These are phyloP conservation scores for Arthrinium phaeospermum DNA, from an alignment of 2,329 filamentous ascomycete genomes.

Conservation along the genomic window DNA sequence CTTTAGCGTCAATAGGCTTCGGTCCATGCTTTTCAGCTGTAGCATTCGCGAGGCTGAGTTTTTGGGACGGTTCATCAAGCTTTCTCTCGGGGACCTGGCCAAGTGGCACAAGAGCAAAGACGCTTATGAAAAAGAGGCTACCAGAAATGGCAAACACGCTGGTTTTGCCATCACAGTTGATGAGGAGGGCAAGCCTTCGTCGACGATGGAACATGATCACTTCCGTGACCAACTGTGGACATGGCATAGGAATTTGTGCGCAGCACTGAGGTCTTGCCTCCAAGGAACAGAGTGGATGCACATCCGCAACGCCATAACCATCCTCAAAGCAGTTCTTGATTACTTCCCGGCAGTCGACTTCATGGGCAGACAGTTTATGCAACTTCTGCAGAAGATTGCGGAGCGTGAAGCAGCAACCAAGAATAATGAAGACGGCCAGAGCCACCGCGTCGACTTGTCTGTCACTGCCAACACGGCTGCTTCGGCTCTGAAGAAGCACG, in stretches of 20 bases:
- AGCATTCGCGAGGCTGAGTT: conserved; percentile 92
- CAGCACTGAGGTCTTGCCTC: conserved; percentile 81
- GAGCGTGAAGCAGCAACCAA: conserved; percentile 63
- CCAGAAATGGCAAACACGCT: conserved; percentile 63
- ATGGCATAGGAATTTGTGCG: conserved; percentile 86
- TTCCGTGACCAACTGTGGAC: conserved; percentile 86
- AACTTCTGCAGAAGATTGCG: conserved; percentile 69
- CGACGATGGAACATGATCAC: conserved; percentile 80
- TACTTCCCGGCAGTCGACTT: conserved; percentile 90
- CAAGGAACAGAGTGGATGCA: conserved; percentile 93
- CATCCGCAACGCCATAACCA: conserved; percentile 91
- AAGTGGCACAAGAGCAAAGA: conserved; percentile 82
- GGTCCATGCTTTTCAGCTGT: conserved; percentile 84
- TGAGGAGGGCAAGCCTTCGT: conserved; percentile 70
- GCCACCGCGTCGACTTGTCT: conserved; percentile 74
- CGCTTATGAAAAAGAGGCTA: conserved; percentile 82
- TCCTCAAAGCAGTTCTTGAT: conserved; percentile 80
- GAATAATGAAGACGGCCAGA: conserved; percentile 56
- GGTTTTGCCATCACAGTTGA: conserved; percentile 82
- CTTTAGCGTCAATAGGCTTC: conserved; percentile 82
- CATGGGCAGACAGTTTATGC: conserved; percentile 73
- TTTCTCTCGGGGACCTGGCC: conserved; percentile 79
- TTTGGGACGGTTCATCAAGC: conserved; percentile 87
- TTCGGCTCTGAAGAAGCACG: conserved; percentile 70
- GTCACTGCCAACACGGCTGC: conserved; percentile 75